Percentiles rank a stretch among this genome's conserved stretches.
Conservation (phyloP, 2,329 filamentous ascomycete genomes). For the Trichoderma sp. region DNA sequence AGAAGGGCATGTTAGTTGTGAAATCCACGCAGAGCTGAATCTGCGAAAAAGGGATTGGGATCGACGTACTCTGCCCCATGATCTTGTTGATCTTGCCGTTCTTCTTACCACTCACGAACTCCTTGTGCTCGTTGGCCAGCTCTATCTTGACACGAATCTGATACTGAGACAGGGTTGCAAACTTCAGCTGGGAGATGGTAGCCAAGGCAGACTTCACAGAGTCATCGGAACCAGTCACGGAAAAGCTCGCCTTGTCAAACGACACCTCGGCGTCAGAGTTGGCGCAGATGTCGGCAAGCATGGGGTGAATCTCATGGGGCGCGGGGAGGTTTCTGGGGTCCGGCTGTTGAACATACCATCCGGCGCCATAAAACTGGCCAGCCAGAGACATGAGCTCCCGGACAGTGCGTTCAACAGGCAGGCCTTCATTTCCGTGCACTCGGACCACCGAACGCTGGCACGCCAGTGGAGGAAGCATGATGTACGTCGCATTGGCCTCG, state of each 20-base stretch:
- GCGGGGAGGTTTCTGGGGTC: slow-evolving; percentile 64
- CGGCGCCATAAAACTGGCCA: slow-evolving; percentile 95
- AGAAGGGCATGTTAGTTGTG: background rate
- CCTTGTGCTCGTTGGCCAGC: slow-evolving; percentile 98
- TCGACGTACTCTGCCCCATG: slow-evolving; percentile 82
- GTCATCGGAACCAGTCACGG: slow-evolving; percentile 93
- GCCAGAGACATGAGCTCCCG: slow-evolving; percentile 94
- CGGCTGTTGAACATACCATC: slow-evolving; percentile 87
- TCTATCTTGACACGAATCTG: slow-evolving; percentile 98
- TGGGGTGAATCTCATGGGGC: slow-evolving; percentile 78
- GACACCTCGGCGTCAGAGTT: slow-evolving; percentile 94
- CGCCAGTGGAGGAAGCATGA: slow-evolving; percentile 86
- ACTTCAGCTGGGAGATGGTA: slow-evolving; percentile 88
- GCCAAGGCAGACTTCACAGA: slow-evolving; percentile 93
- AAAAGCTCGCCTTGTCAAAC: slow-evolving; percentile 92
- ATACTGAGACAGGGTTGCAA: slow-evolving; percentile 83
- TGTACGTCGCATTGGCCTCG: slow-evolving; percentile 92
- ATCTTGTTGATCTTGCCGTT: slow-evolving; percentile 99
- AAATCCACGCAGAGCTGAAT: background rate
- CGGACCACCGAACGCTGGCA: slow-evolving; percentile 82
- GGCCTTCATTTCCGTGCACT: slow-evolving; percentile 88
- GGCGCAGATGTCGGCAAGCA: slow-evolving; percentile 93
- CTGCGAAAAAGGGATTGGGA: background rate
- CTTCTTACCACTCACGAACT: slow-evolving; percentile 99
- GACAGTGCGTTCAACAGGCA: slow-evolving; percentile 93